Percentiles rank a stretch among this genome's conserved stretches.
These are phyloP conservation scores for Royoungia palumana DNA, from an alignment of 768 basidiomycete genomes.

Conservation along the genomic window DNA sequence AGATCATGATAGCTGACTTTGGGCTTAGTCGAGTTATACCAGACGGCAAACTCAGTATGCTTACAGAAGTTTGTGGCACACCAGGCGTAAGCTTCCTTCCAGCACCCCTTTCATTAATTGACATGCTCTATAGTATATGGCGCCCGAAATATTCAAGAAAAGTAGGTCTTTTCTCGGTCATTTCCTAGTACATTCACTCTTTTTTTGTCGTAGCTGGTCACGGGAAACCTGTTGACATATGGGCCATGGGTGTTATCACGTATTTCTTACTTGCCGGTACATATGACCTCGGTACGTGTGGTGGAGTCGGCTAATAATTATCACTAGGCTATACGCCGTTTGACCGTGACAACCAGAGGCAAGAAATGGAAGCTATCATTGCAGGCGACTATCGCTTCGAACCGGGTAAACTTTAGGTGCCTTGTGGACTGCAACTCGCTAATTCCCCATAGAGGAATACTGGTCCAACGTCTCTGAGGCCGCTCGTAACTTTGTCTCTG, in stretches of 20 bases:
- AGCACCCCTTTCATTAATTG: constrained; percentile 1
- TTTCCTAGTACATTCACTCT: neutral
- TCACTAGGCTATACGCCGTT: constrained; percentile 88
- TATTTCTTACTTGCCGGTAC: constrained; percentile 85
- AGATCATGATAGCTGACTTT: constrained; percentile 97
- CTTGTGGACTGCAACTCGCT: neutral
- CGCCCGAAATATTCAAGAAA: constrained; percentile 94
- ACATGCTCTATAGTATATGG: constrained; percentile 65
- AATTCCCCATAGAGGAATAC: constrained; percentile 55
- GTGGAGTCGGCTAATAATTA: neutral
- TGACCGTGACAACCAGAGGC: constrained; percentile 82
- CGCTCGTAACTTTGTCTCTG: constrained; percentile 77
- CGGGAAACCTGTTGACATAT: constrained; percentile 90
- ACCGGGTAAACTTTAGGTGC: constrained; percentile 40
- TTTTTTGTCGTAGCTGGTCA: constrained; percentile 72
- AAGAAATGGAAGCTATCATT: constrained; percentile 95
- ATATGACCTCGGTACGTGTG: neutral
- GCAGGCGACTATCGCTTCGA: constrained; percentile 91
- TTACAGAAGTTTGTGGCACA: constrained; percentile 96
- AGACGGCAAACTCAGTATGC: constrained; percentile 77
- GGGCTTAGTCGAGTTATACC: constrained; percentile 90
- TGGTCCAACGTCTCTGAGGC: constrained; percentile 82
- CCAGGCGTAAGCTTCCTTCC: constrained; percentile 58
- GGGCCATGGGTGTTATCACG: constrained; percentile 98
- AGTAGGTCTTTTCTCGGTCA: constrained; percentile 42